Base-by-base conservation (phyloP, 176 grass and related monocot species). In the Avena insularis region DNA sequence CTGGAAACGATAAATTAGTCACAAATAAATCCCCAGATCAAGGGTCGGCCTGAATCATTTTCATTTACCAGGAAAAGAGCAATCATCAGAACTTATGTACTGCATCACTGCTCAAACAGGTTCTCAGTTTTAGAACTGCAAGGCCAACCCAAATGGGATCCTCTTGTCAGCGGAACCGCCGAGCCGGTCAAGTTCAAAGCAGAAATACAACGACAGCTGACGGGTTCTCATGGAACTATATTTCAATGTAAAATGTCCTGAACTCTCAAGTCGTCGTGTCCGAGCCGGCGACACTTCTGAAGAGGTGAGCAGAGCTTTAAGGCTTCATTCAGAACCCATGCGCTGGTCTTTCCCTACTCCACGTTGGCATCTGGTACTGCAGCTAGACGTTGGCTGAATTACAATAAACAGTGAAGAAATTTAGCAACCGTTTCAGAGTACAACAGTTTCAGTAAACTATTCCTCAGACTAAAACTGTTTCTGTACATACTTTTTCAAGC, bases 351-450 rank as follows among this genome's bases (percentile, higher is more conserved):
- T 46, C 10, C 9, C 19, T 72, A 45, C 38, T 21, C 5, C 16
- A 6, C 9, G n/a, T 72, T 46, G 36, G 19, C 17, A 47, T 46
- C 40, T 36, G 13, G 15, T 36, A 67, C 64, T 3, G 16, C 40
- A 72, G 19, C 70, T 72, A 12, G 70, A 72, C 40, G 40, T 72
- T 47, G 70, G 19, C 70, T 72, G 40, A 72, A 72, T 7, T 21
- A 12, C 10, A 72, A 72, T 4, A 72, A 72, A 47, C 4, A 47
- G 20, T 72, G 11, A 47, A 46, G 40, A 72, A 21, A 20, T 72
- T 72, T 72, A 47, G 40, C 40, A 12, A 47, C 40, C 10, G 19
- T 72, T 47, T 72, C 40, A 72, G 20, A 72, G 46, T 72, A 72
- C 3, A 72, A 72, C 19, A 72, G 9, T 45, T 71, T n/a, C 36